Percentiles rank a stretch among this genome's conserved stretches.
These are phyloP conservation scores for Cymodocea nodosa DNA, from an alignment of 116 monocot genomes.

Conservation along the genomic window DNA sequence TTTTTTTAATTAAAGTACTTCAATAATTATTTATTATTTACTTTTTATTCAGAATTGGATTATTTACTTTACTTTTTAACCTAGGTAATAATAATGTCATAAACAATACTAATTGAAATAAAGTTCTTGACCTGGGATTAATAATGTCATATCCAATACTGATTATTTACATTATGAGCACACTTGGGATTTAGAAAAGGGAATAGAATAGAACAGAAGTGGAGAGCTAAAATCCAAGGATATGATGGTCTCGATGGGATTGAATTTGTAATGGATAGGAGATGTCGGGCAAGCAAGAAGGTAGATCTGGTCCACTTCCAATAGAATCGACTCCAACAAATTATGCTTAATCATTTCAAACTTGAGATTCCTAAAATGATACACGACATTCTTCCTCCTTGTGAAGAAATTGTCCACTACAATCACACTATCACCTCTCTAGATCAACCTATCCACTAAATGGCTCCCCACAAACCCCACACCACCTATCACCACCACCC, in stretches of 20 bases:
- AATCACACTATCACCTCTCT: conserved; percentile 77
- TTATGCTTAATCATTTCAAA: conserved; percentile 90
- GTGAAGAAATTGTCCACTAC: conserved; percentile 98
- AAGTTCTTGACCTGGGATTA: too few relatives aligned
- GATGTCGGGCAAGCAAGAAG: conserved; percentile 95
- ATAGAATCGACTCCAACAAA: conserved; percentile 79
- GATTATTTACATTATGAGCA: not conserved
- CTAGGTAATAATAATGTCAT: too few relatives aligned
- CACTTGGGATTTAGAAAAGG: not conserved
- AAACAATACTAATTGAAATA: too few relatives aligned
- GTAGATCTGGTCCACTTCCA: conserved; percentile 98
- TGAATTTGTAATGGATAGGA: conserved; percentile 96
- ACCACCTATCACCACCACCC: conserved; percentile 87
- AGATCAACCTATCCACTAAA: conserved; percentile 79
- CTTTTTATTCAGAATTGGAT: too few relatives aligned
- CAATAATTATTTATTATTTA: too few relatives aligned
- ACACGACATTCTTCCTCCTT: conserved; percentile 88
- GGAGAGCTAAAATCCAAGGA: conserved; percentile 33
- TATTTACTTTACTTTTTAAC: too few relatives aligned
- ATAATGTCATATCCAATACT: too few relatives aligned
- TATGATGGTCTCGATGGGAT: conserved; percentile 99
- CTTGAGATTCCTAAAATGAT: conserved; percentile 80
- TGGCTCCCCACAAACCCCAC: conserved; percentile 97
- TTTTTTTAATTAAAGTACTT: too few relatives aligned
- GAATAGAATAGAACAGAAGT: not conserved